A percentile compares a stretch with the other conserved stretches of the same genome.
Conservation (phyloP, 2,329 filamentous ascomycete species). For the Colletotrichum destructivum region DNA sequence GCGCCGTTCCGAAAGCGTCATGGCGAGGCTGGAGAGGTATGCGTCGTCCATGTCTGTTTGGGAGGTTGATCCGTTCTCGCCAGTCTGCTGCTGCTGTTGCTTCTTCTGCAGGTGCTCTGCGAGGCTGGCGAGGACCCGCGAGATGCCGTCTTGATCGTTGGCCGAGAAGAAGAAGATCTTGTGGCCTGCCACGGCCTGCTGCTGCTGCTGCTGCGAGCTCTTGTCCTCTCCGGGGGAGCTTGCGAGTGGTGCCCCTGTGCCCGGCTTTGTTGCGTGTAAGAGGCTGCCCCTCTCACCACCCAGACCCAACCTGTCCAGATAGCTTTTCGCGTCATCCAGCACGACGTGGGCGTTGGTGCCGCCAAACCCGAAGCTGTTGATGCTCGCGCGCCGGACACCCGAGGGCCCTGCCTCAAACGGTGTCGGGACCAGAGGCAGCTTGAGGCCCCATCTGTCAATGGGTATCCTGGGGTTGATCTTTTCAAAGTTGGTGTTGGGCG, state of each 20-base stretch:
- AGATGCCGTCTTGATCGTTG: not conserved
- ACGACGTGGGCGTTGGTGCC: slow-evolving; percentile 1
- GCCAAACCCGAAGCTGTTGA: slow-evolving; percentile 55
- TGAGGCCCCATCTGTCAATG: slow-evolving; percentile 51
- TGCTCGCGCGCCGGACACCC: slow-evolving; percentile 63
- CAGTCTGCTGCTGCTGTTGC: not conserved
- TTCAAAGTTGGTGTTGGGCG: slow-evolving; percentile 3
- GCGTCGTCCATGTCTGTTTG: not conserved
- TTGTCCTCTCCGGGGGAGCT: not conserved
- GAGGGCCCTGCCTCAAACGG: slow-evolving; percentile 44
- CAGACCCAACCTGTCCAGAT: slow-evolving; percentile 9
- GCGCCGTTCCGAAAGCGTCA: not conserved
- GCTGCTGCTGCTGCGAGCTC: not conserved
- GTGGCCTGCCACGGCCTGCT: not conserved
- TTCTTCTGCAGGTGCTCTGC: not conserved
- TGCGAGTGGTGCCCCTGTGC: not conserved
- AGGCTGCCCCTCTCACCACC: not conserved
- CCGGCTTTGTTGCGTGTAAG: not conserved
- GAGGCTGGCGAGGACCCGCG: not conserved
- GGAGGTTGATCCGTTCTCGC: not conserved
- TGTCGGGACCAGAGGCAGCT: slow-evolving; percentile 57
- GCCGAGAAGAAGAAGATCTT: not conserved
- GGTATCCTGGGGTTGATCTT: slow-evolving; percentile 33
- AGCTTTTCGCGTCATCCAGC: slow-evolving; percentile 1
- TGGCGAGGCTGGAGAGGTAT: not conserved